Percentiles rank a stretch among this genome's conserved stretches.
These are phyloP conservation scores for Paecilomyces sp. DNA, from an alignment of 2,329 filamentous ascomycete genomes.

Conservation along the genomic window DNA sequence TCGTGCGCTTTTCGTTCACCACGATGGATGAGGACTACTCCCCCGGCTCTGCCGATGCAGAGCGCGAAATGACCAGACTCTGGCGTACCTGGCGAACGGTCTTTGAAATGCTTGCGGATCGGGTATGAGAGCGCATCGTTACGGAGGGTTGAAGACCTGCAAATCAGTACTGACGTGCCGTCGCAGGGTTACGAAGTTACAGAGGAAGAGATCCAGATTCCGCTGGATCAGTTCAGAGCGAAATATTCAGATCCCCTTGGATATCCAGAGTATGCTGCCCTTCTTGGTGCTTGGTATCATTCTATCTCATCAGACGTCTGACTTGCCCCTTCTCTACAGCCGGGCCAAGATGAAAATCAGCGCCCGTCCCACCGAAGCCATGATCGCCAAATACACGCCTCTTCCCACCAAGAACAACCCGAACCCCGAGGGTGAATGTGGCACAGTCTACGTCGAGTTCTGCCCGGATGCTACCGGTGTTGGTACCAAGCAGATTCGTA, in stretches of 20 bases:
- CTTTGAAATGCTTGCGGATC: constrained; percentile 88
- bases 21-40: constrained; percentile 35
- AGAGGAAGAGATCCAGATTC: constrained; percentile 81
- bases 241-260: constrained; percentile 68
- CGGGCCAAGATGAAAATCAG: constrained; percentile 81
- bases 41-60: constrained; percentile 27
- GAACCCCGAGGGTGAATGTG: constrained; percentile 66
- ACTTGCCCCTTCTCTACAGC: constrained; percentile 40
- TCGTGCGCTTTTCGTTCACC: constrained; percentile 4
- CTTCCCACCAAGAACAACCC: constrained; percentile 62
- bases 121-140: constrained; percentile 54
- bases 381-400: constrained; percentile 78
- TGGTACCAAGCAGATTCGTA: constrained; percentile 86
- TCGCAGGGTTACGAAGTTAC: constrained; percentile 82
- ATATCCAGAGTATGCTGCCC: constrained; percentile 60
- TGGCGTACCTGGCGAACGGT: constrained; percentile 93
- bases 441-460: constrained; percentile 92
- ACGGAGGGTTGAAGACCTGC: background rate
- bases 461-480: constrained; percentile 64
- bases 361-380: constrained; percentile 71
- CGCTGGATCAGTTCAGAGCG: constrained; percentile 70
- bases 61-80: constrained; percentile 54
- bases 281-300: constrained; percentile 6
- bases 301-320: background rate
- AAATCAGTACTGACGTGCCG: background rate